Evolutionary conservation across 345 rosid species (phyloP).

Genomic region (Cardamine resedifolia): DNA sequence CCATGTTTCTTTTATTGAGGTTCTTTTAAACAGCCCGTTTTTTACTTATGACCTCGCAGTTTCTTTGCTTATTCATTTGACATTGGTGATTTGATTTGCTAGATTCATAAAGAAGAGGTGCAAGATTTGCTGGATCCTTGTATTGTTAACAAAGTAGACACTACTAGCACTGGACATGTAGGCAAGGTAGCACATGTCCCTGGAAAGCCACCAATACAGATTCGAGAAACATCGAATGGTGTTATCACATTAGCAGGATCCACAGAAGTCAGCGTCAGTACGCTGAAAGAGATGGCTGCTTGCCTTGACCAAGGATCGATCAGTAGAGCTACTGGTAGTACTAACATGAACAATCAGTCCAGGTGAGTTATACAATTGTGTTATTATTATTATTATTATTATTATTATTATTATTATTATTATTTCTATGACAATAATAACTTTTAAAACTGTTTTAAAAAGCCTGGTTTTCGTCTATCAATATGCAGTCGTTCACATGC

Average conservation of each 20-base stretch:
- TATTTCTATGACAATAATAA: not conserved
- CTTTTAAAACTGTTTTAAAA: not conserved
- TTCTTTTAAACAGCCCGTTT: slow-evolving; percentile 18
- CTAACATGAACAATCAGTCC: slow-evolving; percentile 97
- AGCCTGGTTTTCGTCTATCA: slow-evolving; percentile 25
- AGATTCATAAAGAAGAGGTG: slow-evolving; percentile 99
- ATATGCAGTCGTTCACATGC: slow-evolving; percentile 95
- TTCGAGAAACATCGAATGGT: slow-evolving; percentile 94
- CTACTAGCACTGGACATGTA: slow-evolving; percentile 39
- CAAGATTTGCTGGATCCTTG: slow-evolving; percentile 83
- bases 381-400: not conserved
- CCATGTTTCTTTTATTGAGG: slow-evolving; percentile 97
- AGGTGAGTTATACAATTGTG: slow-evolving; percentile 50
- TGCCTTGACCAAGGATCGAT: slow-evolving; percentile 93
- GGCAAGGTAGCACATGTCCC: slow-evolving; percentile 56
- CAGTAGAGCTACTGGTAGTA: slow-evolving; percentile 96
- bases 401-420: too few relatives aligned
- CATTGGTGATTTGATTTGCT: slow-evolving; percentile 27
- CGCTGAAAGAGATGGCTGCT: slow-evolving; percentile 89
- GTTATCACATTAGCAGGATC: slow-evolving; percentile 98
- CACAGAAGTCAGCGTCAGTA: slow-evolving; percentile 78
- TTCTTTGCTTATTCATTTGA: not conserved
- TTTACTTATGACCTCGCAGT: not conserved
- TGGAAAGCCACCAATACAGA: slow-evolving; percentile 94
- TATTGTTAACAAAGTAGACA: slow-evolving; percentile 58